phyloP scores from a whole-genome alignment of 2,329 filamentous ascomycete species.

The Beauveria pseudobassiana region DNA sequence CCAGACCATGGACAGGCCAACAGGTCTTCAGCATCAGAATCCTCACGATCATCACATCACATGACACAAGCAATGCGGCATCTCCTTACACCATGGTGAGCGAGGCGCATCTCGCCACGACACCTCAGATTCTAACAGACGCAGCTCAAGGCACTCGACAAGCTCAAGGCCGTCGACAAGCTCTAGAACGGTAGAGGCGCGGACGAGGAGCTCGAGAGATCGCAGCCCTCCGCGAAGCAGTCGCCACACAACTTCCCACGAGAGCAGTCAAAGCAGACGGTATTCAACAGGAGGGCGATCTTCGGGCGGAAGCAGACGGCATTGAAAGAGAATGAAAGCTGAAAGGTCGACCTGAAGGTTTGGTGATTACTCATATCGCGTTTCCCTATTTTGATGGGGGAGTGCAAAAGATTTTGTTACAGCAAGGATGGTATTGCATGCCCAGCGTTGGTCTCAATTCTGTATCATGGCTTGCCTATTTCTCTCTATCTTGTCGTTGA shows the following conservation, averaged over 20 bases:
- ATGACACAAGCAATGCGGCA: slow-evolving; percentile 25
- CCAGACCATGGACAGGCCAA: neutral
- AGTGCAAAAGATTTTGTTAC: neutral
- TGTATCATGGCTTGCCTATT: neutral
- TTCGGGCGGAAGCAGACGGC: slow-evolving; percentile 18
- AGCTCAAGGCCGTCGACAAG: slow-evolving; percentile 33
- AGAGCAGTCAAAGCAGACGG: neutral
- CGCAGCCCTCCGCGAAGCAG: slow-evolving; percentile 32
- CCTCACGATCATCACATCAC: slow-evolving; percentile 18
- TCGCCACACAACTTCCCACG: slow-evolving; percentile 21
- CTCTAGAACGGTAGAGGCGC: slow-evolving; percentile 22
- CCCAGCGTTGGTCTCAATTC: neutral
- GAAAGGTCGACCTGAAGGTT: neutral
- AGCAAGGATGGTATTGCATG: neutral
- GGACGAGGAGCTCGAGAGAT: slow-evolving; percentile 28
- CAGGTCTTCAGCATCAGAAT: neutral
- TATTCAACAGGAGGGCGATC: slow-evolving; percentile 27
- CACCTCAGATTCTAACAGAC: slow-evolving; percentile 21
- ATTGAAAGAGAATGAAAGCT: neutral
- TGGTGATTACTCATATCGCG: neutral
- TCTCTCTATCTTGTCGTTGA: neutral
- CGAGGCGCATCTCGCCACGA: slow-evolving; percentile 21
- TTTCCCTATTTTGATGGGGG: neutral
- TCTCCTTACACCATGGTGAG: slow-evolving; percentile 22
- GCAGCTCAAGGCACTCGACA: slow-evolving; percentile 32